Percentiles rank a stretch among this genome's conserved stretches.
These are phyloP conservation scores for Kodamaea anthophila DNA, from an alignment of 1,139 yeast species.

Conservation along the genomic window DNA sequence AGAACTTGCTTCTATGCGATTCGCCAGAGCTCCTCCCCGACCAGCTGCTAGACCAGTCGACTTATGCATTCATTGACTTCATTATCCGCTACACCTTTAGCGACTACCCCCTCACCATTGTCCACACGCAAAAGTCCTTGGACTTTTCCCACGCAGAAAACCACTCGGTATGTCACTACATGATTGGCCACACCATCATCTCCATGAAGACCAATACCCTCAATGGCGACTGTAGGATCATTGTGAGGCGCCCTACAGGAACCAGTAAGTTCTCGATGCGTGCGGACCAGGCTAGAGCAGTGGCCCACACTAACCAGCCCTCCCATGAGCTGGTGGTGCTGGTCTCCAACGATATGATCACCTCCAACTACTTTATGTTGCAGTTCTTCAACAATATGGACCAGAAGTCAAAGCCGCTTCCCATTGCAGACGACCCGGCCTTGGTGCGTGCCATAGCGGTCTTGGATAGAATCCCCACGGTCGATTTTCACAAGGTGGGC, in stretches of 20 bases:
- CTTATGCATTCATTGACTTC: conserved; percentile 62
- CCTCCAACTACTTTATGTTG: conserved; percentile 26
- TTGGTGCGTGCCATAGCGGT: conserved; percentile 55
- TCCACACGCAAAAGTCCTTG: conserved; percentile 17
- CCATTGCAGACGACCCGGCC: conserved; percentile 41
- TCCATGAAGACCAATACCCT: conserved; percentile 49
- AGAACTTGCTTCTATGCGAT: conserved; percentile 40
- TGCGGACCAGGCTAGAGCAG: conserved; percentile 23
- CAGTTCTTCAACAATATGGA: conserved; percentile 28
- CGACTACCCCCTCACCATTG: conserved; percentile 51
- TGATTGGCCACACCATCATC: conserved; percentile 53
- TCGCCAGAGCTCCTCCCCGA: conserved; percentile 2
- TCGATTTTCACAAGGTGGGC: conserved; percentile 76
- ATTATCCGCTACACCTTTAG: conserved; percentile 62
- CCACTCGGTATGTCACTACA: conserved; percentile 46
- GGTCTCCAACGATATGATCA: conserved; percentile 8
- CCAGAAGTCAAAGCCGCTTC: conserved; percentile 24
- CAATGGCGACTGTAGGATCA: conserved; percentile 49
- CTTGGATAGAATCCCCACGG: conserved; percentile 72
- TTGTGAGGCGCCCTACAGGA: conserved; percentile 66
- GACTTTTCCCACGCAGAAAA: conserved; percentile 12
- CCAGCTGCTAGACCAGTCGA: conserved; percentile 39
- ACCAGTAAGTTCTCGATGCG: conserved; percentile 42
- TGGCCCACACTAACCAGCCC: background rate
- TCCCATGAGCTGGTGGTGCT: too few relatives aligned